A percentile compares a stretch with the other conserved stretches of the same genome.
These are phyloP conservation scores for Suillus lakei DNA, from an alignment of 768 basidiomycete genomes.

Conservation along the genomic window DNA sequence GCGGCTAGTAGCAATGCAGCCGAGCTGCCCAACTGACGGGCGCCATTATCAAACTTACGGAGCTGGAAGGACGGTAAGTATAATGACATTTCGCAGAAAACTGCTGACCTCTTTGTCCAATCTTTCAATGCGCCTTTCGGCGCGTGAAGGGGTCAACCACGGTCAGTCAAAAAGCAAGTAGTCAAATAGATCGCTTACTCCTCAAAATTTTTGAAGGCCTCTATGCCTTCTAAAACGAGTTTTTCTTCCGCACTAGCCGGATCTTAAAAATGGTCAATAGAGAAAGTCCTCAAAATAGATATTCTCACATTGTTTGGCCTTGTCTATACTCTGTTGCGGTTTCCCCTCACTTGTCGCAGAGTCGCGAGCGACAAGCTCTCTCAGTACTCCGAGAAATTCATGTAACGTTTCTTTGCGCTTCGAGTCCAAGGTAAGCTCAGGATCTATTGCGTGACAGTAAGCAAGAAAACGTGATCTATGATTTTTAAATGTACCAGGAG, in stretches of 20 bases:
- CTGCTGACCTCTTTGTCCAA: constrained; percentile 44
- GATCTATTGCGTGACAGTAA: not conserved
- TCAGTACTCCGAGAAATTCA: constrained; percentile 4
- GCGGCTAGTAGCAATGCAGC: constrained; percentile 50
- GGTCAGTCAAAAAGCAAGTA: constrained; percentile 12
- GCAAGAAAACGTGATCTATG: not conserved
- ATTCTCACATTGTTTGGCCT: not conserved
- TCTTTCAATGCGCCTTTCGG: constrained; percentile 38
- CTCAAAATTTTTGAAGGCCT: constrained; percentile 52
- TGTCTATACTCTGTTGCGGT: not conserved
- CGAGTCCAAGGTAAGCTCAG: not conserved
- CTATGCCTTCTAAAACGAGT: constrained; percentile 52
- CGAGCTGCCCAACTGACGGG: constrained; percentile 49
- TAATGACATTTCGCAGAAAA: not conserved
- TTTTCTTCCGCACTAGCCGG: constrained; percentile 53
- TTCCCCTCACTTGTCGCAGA: not conserved
- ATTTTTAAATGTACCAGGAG: not conserved
- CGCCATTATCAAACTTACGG: constrained; percentile 49
- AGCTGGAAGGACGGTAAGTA: constrained; percentile 30
- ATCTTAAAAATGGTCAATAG: constrained; percentile 16
- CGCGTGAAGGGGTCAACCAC: not conserved
- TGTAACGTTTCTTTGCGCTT: not conserved
- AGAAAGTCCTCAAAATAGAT: not conserved
- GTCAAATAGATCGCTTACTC: constrained; percentile 37
- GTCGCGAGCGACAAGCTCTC: not conserved